phyloP scores from a whole-genome alignment of 2,329 filamentous ascomycete genomes.

The Alternaria sp. region DNA sequence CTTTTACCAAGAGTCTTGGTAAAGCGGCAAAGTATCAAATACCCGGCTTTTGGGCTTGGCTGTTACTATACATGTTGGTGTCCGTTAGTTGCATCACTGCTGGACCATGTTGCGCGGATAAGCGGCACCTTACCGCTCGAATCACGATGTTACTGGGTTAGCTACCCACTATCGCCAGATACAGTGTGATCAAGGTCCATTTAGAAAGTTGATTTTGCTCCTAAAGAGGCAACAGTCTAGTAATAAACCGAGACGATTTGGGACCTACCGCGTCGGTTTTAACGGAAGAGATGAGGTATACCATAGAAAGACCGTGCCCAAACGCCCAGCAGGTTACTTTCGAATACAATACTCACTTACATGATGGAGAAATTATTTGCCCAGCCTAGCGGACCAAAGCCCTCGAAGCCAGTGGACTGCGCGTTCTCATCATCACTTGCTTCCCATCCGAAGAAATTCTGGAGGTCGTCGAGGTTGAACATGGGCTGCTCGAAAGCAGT shows the following conservation, averaged over 20 bases:
- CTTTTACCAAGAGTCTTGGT: background rate
- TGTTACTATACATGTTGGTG: background rate
- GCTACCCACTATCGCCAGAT: background rate
- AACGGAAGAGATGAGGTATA: background rate
- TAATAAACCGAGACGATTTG: background rate
- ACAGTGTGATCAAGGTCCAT: background rate
- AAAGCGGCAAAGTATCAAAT: background rate
- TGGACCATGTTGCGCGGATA: background rate
- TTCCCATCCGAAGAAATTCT: constrained; percentile 44
- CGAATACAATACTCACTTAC: constrained; percentile 11
- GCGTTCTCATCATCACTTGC: constrained; percentile 31
- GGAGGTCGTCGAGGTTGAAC: constrained; percentile 40
- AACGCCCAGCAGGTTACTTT: background rate
- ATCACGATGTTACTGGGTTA: background rate
- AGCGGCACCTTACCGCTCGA: background rate
- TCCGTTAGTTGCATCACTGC: background rate
- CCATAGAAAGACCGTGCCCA: background rate
- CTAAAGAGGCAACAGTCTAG: background rate
- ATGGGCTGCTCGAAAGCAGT: constrained; percentile 31
- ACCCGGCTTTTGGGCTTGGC: background rate
- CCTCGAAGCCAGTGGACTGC: constrained; percentile 38
- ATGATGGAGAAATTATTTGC: constrained; percentile 35
- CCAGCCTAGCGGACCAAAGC: constrained; percentile 40
- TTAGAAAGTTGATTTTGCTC: background rate
- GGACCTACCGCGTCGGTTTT: background rate